A percentile compares a stretch with the other conserved stretches of the same genome.
Evolutionary conservation across 805 yeast genomes (phyloP).

Genomic region (Maudiozyma bulderi): DNA sequence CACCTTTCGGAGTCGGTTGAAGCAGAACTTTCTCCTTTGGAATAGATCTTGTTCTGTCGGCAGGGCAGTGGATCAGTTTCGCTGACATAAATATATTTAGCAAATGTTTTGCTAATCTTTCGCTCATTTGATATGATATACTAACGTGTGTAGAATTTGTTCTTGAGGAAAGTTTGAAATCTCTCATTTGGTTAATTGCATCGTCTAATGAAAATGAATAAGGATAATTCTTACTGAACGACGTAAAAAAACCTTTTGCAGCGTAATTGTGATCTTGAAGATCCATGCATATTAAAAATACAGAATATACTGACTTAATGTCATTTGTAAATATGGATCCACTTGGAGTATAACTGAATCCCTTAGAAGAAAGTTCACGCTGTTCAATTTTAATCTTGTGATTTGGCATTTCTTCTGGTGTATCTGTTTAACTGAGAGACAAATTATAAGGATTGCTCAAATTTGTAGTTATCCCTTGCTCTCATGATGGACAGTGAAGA

Average conservation of each 20-base stretch:
- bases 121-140: slow-evolving; percentile 45
- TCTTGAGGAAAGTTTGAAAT: slow-evolving; percentile 40
- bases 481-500: no score
- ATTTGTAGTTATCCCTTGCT: no score
- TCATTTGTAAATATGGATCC: slow-evolving; percentile 49
- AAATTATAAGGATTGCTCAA: no score
- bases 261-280: slow-evolving; percentile 24
- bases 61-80: slow-evolving; percentile 62
- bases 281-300: slow-evolving; percentile 37
- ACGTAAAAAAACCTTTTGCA: slow-evolving; percentile 19
- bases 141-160: slow-evolving; percentile 42
- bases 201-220: slow-evolving; percentile 43
- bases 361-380: slow-evolving; percentile 37
- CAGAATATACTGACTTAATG: slow-evolving; percentile 49
- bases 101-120: slow-evolving; percentile 39
- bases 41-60: slow-evolving; percentile 51
- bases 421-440: background rate
- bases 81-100: slow-evolving; percentile 48
- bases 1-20: slow-evolving; percentile 91
- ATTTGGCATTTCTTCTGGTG: background rate
- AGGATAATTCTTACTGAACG: slow-evolving; percentile 33
- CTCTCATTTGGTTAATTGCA: slow-evolving; percentile 45
- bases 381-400: slow-evolving; percentile 14
- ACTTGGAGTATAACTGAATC: slow-evolving; percentile 40
- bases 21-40: slow-evolving; percentile 37